These are phyloP conservation scores for Globisporangium middletonii DNA, from an alignment of 352 stramenopile genomes.

Conservation along the genomic window DNA sequence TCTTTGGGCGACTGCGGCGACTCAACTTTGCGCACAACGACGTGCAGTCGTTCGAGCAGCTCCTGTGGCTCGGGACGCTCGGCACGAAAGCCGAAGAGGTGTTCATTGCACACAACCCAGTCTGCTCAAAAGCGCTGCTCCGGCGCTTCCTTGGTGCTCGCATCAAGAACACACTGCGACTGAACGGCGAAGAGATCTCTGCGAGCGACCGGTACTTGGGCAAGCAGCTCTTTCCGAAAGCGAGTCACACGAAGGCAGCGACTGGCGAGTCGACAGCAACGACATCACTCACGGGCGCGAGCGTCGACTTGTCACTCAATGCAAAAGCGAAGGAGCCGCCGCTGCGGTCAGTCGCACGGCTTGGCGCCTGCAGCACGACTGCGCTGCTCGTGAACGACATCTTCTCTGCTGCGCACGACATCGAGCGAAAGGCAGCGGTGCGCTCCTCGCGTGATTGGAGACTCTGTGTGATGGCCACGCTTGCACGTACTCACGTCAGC, in stretches of 20 bases:
- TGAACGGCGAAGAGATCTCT: conserved; percentile 66
- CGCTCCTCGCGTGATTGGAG: conserved; percentile 7
- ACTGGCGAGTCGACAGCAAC: not conserved
- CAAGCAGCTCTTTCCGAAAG: conserved; percentile 52
- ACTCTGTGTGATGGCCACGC: not conserved
- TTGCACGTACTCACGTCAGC: no score
- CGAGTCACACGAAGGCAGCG: conserved; percentile 4
- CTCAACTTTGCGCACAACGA: conserved; percentile 70
- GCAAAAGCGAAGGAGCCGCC: conserved; percentile 16
- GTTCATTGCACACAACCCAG: conserved; percentile 53
- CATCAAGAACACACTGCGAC: conserved; percentile 48
- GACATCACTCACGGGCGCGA: not conserved
- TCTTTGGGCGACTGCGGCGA: conserved; percentile 46
- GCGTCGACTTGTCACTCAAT: conserved; percentile 5
- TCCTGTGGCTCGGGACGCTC: conserved; percentile 46
- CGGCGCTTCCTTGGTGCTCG: conserved; percentile 42
- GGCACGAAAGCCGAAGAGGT: conserved; percentile 67
- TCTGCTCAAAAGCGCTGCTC: conserved; percentile 50
- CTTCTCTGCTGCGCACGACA: conserved; percentile 33
- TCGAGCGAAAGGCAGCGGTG: conserved; percentile 48
- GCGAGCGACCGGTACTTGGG: conserved; percentile 33
- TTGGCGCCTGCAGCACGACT: conserved; percentile 7
- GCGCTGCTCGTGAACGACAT: conserved; percentile 34
- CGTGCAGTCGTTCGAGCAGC: conserved; percentile 51
- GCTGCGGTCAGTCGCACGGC: not conserved